These are phyloP conservation scores for Panicum miliaceum DNA, from an alignment of 176 grass and related monocot genomes.

Conservation along the genomic window DNA sequence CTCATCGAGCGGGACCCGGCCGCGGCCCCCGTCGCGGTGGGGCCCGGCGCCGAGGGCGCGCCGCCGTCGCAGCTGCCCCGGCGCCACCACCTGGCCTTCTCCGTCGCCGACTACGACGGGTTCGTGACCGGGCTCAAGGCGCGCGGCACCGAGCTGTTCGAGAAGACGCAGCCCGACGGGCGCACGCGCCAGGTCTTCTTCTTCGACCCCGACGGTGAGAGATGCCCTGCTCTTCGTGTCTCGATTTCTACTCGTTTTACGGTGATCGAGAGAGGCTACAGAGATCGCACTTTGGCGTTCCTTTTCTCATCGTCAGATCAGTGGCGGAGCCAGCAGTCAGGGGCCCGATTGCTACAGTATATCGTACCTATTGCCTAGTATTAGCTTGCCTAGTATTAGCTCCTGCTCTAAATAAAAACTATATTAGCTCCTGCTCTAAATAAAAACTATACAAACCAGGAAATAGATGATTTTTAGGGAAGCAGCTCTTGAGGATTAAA, in stretches of 20 bases:
- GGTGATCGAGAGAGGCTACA: background rate
- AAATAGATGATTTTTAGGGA: too few relatives aligned
- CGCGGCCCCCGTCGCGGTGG: constrained; percentile 5
- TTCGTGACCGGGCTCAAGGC: constrained; percentile 64
- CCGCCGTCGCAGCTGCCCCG: constrained; percentile 53
- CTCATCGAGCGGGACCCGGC: constrained; percentile 82
- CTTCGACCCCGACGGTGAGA: constrained; percentile 90
- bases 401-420: too few relatives aligned
- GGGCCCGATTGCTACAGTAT: too few relatives aligned
- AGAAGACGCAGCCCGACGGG: constrained; percentile 75
- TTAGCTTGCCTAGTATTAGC: too few relatives aligned
- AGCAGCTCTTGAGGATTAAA: too few relatives aligned
- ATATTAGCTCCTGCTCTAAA: too few relatives aligned
- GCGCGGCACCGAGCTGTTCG: constrained; percentile 61
- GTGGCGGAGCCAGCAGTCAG: too few relatives aligned
- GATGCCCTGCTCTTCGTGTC: background rate
- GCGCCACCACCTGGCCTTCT: constrained; percentile 78
- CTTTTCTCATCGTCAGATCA: background rate
- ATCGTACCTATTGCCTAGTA: too few relatives aligned
- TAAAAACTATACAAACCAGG: too few relatives aligned
- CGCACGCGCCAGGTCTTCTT: constrained; percentile 91
- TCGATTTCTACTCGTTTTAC: background rate
- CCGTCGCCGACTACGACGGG: constrained; percentile 78
- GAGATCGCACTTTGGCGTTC: background rate
- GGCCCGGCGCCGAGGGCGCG: constrained; percentile 25